A percentile compares a stretch with the other conserved stretches of the same genome.
Conservation (phyloP, 768 basidiomycete species). For the Trametes meyenii region DNA sequence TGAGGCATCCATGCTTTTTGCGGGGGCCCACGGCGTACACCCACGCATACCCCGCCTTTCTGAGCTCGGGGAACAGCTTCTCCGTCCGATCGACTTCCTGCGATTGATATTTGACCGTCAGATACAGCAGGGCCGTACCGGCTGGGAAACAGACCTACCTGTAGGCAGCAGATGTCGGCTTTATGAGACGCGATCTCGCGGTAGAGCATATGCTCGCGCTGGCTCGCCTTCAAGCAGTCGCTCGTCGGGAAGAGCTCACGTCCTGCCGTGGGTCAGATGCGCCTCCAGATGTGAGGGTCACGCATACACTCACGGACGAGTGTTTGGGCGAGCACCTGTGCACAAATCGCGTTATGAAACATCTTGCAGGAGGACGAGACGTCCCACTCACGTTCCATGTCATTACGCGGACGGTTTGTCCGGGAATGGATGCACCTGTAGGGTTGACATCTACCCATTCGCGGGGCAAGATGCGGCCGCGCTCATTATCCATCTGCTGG, state of each 20-base stretch:
- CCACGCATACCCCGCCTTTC: constrained; percentile 63
- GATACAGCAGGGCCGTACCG: no score
- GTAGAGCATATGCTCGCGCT: constrained; percentile 76
- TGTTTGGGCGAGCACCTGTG: constrained; percentile 74
- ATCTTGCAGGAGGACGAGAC: background rate
- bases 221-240: constrained; percentile 75
- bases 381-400: constrained; percentile 79
- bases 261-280: constrained; percentile 44
- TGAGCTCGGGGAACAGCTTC: constrained; percentile 67
- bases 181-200: constrained; percentile 70
- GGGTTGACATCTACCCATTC: constrained; percentile 41
- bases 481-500: constrained; percentile 24
- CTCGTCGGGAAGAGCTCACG: constrained; percentile 84
- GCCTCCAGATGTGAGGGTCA: background rate
- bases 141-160: constrained; percentile 49
- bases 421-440: background rate
- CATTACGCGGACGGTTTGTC: constrained; percentile 53
- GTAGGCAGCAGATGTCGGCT: constrained; percentile 87
- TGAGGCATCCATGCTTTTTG: constrained; percentile 87
- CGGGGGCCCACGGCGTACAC: constrained; percentile 68
- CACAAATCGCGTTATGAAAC: constrained; percentile 18
- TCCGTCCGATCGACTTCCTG: constrained; percentile 89
- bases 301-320: constrained; percentile 66
- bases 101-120: background rate
- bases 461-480: constrained; percentile 34